phyloP scores from a whole-genome alignment of 2,329 filamentous ascomycete species.

The Emmonsia crescens region DNA sequence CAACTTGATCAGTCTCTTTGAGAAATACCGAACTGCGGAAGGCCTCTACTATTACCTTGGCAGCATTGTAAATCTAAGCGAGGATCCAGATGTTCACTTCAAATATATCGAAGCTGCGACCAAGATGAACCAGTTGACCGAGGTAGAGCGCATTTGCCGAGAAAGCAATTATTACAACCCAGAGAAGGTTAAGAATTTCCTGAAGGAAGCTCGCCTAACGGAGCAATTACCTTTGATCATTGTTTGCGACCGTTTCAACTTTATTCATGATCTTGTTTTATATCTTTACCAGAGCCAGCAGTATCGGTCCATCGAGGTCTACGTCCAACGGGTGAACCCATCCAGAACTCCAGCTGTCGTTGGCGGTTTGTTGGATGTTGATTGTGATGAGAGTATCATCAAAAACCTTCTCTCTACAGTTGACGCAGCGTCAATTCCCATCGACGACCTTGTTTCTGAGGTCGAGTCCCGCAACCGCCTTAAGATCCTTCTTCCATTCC shows the following conservation, averaged over 20 bases:
- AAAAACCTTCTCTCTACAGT: conserved; percentile 82
- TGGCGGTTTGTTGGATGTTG: conserved; percentile 86
- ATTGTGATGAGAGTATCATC: conserved; percentile 94
- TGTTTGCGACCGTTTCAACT: conserved; percentile 98
- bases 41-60: conserved; percentile 97
- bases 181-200: conserved; percentile 97
- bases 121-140: conserved; percentile 82
- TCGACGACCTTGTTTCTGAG: conserved; percentile 85
- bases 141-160: conserved; percentile 93
- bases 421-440: conserved; percentile 72
- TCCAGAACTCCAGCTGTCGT: conserved; percentile 82
- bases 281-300: conserved; percentile 99
- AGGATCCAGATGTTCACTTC: conserved; percentile 93
- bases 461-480: conserved; percentile 94
- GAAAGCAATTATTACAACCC: conserved; percentile 85
- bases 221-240: conserved; percentile 96
- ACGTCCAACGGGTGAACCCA: conserved; percentile 94
- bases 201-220: conserved; percentile 85
- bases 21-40: conserved; percentile 95
- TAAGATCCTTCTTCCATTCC: conserved; percentile 90
- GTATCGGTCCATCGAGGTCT: conserved; percentile 97
- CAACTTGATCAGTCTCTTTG: conserved; percentile 81
- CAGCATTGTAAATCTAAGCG: conserved; percentile 92
- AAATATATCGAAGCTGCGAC: conserved; percentile 99
- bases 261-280: conserved; percentile 90